Percentiles rank a stretch among this genome's conserved stretches.
Evolutionary conservation across 768 basidiomycete species (phyloP).

Genomic region (Epithele typhae): DNA sequence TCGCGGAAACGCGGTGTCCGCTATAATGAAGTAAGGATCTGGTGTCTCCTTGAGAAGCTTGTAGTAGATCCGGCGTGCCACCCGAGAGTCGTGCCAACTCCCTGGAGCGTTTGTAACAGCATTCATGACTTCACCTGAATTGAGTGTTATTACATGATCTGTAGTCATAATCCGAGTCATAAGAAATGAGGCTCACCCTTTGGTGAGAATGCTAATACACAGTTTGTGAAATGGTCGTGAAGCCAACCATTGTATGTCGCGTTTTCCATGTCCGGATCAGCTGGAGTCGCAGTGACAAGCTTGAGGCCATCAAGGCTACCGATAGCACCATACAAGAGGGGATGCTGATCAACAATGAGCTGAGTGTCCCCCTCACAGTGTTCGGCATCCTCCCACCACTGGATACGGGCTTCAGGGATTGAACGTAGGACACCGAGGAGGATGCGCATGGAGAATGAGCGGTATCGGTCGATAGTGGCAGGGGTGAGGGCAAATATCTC

Average conservation of each 20-base stretch:
- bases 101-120: conserved; percentile 40
- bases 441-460: conserved; percentile 29
- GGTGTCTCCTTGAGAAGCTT: conserved; percentile 31
- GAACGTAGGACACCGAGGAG: conserved; percentile 26
- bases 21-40: conserved; percentile 37
- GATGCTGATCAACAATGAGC: conserved; percentile 28
- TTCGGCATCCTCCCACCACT: conserved; percentile 22
- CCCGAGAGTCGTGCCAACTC: conserved; percentile 45
- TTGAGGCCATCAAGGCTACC: conserved; percentile 39
- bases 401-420: conserved; percentile 28
- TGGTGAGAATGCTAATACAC: conserved; percentile 34
- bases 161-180: not conserved
- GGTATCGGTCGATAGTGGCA: conserved; percentile 31
- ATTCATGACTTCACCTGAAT: conserved; percentile 27
- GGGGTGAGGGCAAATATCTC: conserved; percentile 42
- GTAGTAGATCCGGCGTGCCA: conserved; percentile 37
- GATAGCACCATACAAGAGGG: conserved; percentile 34
- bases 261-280: conserved; percentile 40
- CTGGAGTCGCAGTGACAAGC: conserved; percentile 31
- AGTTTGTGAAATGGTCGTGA: conserved; percentile 35
- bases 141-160: not conserved
- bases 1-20: conserved; percentile 44
- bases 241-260: conserved; percentile 44
- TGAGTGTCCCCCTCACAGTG: conserved; percentile 26
- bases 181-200: conserved; percentile 15